Conservation (phyloP, 306 rosid species). For the Luffa aegyptiaca region DNA sequence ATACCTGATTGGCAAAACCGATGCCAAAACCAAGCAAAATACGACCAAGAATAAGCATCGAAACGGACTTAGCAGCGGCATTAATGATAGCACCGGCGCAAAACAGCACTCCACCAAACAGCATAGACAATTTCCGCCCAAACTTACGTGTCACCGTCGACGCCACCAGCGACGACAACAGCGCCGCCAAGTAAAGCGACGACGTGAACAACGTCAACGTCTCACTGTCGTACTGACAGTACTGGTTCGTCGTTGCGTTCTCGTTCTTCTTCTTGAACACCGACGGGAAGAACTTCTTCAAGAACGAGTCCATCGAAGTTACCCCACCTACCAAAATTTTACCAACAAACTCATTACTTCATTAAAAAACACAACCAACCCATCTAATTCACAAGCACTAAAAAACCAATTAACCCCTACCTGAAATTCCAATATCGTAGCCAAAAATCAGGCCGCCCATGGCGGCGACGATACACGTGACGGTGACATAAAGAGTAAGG, state of each 20-base stretch:
- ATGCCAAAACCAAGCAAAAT: constrained; percentile 18
- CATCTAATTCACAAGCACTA: too few relatives aligned
- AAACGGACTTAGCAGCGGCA: constrained; percentile 33
- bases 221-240: constrained; percentile 51
- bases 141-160: constrained; percentile 47
- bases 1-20: constrained; percentile 22
- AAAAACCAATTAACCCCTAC: constrained; percentile 2
- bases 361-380: background rate
- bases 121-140: constrained; percentile 53
- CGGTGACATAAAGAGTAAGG: constrained; percentile 43
- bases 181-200: constrained; percentile 57
- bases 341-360: background rate
- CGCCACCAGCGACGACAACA: constrained; percentile 53
- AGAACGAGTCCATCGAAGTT: constrained; percentile 57
- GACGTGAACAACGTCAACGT: constrained; percentile 57
- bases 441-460: constrained; percentile 78
- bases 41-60: constrained; percentile 39
- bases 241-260: constrained; percentile 18
- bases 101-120: constrained; percentile 47
- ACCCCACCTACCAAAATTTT: constrained; percentile 38
- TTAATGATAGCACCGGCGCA: constrained; percentile 52
- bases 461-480: constrained; percentile 59
- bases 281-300: constrained; percentile 40
- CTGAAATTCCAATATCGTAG: constrained; percentile 72
- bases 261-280: constrained; percentile 28